Evolutionary conservation across 225 moss, liverwort and hornwort genomes (phyloP), one percentile per base, ranked within the genome.

Genomic region (Marchantia polymorpha): DNA sequence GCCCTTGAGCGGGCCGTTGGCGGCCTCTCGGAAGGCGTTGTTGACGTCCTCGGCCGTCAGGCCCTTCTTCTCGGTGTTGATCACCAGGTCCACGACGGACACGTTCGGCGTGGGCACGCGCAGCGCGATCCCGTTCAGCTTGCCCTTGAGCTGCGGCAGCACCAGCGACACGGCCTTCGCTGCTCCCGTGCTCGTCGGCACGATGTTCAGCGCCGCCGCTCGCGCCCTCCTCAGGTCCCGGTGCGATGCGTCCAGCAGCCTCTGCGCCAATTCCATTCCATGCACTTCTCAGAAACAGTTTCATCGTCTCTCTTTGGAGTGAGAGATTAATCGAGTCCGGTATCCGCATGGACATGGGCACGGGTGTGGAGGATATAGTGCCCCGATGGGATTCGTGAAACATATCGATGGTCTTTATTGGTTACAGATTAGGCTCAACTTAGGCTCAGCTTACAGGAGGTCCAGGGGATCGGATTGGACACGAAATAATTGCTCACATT

Each of bases 81-180:
- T 80, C 10, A 89, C 89, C 60, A 89, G 51, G 46, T 89, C 89
- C 29, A 89, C 89, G 10, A 89, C 89, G 0, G 89, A 89, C 19
- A 89, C 89, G 29, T 89, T 89, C n/a, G 89, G 89, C 49, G 89
- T 89, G 13, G 89, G 89, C 78, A 89, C 89, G 47, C 89, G 79
- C 17, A 89, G 87, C 8, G 89, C 89, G 60, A 89, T 89, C 48
- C 89, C 89, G 64, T 89, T 89, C 8, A 89, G 81, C 80, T 89
- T 89, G 47, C 89, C 89, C 81, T 89, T 89, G 23, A 89, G 81
- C 61, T 89, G 79, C 48, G 89, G 89, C 13, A 89, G 81, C 4
- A 89, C 89, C 2, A 87, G 85, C 16, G 89, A 83, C 63, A 89
- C 89, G 12, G 89, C 89, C 85, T 89, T 89, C 31, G 89, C 89